These are phyloP conservation scores for Lactifluus pinguis DNA, from an alignment of 768 basidiomycete species.

Conservation along the genomic window DNA sequence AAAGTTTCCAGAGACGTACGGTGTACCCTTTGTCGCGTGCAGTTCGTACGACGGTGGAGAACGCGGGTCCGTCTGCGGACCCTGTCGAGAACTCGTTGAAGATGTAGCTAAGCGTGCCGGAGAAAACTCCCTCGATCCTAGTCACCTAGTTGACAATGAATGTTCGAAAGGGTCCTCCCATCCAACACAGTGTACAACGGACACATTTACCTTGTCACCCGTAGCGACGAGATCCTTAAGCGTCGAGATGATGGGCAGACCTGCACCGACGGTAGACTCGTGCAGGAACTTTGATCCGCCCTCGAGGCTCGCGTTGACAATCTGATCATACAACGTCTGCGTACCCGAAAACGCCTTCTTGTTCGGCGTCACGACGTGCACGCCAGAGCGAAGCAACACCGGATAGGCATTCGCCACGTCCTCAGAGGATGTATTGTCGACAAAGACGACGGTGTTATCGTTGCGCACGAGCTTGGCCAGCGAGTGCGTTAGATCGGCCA, in stretches of 20 bases:
- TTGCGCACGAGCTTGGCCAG: slow-evolving; percentile 38
- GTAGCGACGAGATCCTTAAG: slow-evolving; percentile 87
- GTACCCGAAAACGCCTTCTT: slow-evolving; percentile 90
- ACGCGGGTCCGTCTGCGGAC: slow-evolving; percentile 56
- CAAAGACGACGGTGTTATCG: slow-evolving; percentile 53
- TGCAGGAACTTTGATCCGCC: slow-evolving; percentile 65
- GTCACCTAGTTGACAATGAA: slow-evolving; percentile 39
- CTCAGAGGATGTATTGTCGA: slow-evolving; percentile 91
- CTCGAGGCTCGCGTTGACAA: slow-evolving; percentile 48
- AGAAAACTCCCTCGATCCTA: slow-evolving; percentile 97
- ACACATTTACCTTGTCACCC: slow-evolving; percentile 68
- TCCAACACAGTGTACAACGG: too few relatives aligned
- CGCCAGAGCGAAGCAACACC: slow-evolving; percentile 61
- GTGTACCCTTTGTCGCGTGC: slow-evolving; percentile 95
- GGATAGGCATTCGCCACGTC: slow-evolving; percentile 78
- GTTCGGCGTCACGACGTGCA: slow-evolving; percentile 92
- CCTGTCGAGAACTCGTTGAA: slow-evolving; percentile 91
- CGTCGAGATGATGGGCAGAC: slow-evolving; percentile 85
- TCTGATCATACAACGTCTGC: slow-evolving; percentile 55
- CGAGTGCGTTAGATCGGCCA: slow-evolving; percentile 34
- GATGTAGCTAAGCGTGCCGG: slow-evolving; percentile 97
- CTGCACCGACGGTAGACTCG: slow-evolving; percentile 94
- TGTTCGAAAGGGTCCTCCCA: neutral
- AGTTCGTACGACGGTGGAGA: slow-evolving; percentile 81
- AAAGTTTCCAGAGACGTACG: slow-evolving; percentile 33